Evolutionary conservation across 768 basidiomycete species (phyloP).

Genomic region (Russula sp.): DNA sequence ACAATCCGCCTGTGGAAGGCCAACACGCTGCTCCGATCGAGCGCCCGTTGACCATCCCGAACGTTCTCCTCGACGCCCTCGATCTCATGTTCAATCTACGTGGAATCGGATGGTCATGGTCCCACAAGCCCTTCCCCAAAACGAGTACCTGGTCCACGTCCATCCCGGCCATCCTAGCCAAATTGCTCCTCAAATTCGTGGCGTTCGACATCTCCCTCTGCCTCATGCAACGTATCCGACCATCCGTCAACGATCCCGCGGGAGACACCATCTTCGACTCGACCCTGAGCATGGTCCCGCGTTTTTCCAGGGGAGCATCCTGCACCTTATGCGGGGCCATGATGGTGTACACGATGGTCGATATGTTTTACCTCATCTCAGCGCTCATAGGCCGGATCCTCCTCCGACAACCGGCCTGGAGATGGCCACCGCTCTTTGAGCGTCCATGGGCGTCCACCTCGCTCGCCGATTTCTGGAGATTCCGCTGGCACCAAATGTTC

Average conservation of each 20-base stretch:
- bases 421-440: conserved; percentile 41
- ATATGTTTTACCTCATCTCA: neutral
- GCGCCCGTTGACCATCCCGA: conserved; percentile 7
- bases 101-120: conserved; percentile 30
- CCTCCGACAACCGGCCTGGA: conserved; percentile 35
- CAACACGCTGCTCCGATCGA: neutral
- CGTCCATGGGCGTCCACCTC: conserved; percentile 42
- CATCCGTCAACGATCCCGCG: conserved; percentile 9
- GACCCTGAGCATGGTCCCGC: neutral
- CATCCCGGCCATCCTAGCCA: neutral
- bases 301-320: neutral
- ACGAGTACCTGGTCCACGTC: neutral
- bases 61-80: conserved; percentile 22
- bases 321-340: neutral
- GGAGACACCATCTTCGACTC: conserved; percentile 26
- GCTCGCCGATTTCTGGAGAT: conserved; percentile 41
- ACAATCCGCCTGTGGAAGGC: neutral
- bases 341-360: neutral
- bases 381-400: conserved; percentile 34
- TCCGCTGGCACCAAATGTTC: conserved; percentile 42
- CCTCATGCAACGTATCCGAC: conserved; percentile 12
- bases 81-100: conserved; percentile 25
- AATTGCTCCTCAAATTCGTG: conserved; percentile 1
- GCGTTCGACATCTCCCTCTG: conserved; percentile 15
- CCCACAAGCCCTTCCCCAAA: conserved; percentile 10